Evolutionary conservation across 495 filamentous ascomycete species (phyloP).

Genomic region (Aspergillus bertholletiae): DNA sequence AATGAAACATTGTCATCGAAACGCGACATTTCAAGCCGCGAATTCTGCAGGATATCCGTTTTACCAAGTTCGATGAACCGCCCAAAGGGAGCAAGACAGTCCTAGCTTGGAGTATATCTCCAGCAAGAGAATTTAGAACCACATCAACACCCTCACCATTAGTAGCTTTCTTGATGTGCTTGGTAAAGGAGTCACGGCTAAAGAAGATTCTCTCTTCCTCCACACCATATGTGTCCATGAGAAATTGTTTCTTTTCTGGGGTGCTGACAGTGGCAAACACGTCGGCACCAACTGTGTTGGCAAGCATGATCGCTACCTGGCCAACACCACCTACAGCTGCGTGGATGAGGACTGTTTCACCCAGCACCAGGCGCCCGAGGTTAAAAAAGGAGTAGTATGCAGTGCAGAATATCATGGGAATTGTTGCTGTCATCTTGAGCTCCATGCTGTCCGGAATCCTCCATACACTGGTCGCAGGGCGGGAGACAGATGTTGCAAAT

Average conservation of each 20-base stretch:
- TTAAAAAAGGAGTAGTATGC: slow-evolving; percentile 22
- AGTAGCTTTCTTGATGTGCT: background rate
- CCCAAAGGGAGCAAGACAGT: slow-evolving; percentile 54
- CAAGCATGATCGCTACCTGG: slow-evolving; percentile 13
- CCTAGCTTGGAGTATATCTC: slow-evolving; percentile 47
- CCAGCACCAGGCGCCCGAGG: slow-evolving; percentile 13
- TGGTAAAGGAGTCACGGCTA: slow-evolving; percentile 16
- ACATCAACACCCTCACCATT: slow-evolving; percentile 54
- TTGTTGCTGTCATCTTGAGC: slow-evolving; percentile 47
- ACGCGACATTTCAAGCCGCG: slow-evolving; percentile 33
- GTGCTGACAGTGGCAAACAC: slow-evolving; percentile 45
- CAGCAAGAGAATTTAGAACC: slow-evolving; percentile 52
- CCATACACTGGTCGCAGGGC: slow-evolving; percentile 23
- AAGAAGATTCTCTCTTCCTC: slow-evolving; percentile 44
- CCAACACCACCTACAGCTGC: slow-evolving; percentile 22
- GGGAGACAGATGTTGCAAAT: slow-evolving; percentile 21
- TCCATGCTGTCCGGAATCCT: slow-evolving; percentile 42
- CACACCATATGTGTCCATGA: slow-evolving; percentile 31
- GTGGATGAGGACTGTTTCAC: slow-evolving; percentile 26
- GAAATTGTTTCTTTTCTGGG: slow-evolving; percentile 32
- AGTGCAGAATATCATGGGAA: slow-evolving; percentile 23
- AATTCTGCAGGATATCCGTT: slow-evolving; percentile 21
- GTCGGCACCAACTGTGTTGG: slow-evolving; percentile 5
- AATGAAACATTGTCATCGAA: slow-evolving; percentile 43
- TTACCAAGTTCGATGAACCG: slow-evolving; percentile 44